Percentiles rank a stretch among this genome's conserved stretches.
Evolutionary conservation across 306 rosid species (phyloP).

Genomic region (Trichosanthes cucumerina): DNA sequence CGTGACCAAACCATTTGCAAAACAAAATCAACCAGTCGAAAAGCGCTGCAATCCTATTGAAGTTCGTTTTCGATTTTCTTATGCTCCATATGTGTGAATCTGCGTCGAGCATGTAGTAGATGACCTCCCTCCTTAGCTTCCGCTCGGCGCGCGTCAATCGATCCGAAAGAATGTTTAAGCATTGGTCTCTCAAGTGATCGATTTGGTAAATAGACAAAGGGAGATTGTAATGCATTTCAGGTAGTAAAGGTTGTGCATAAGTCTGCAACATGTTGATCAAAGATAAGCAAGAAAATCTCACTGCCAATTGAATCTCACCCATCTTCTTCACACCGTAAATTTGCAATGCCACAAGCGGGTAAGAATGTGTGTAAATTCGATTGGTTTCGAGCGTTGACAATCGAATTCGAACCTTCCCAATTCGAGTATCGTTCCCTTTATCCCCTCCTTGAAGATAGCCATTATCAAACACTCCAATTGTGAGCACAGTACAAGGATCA

Average conservation of each 20-base stretch:
- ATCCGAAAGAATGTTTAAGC: constrained; percentile 9
- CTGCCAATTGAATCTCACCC: constrained; percentile 49
- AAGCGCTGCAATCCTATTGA: constrained; percentile 18
- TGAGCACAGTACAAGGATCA: constrained; percentile 42
- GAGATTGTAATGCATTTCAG: constrained; percentile 26
- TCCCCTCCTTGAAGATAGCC: constrained; percentile 20
- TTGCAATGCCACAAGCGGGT: constrained; percentile 28
- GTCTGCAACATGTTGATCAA: constrained; percentile 25
- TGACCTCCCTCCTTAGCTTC: constrained; percentile 32
- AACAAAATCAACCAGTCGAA: constrained; percentile 5
- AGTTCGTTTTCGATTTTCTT: constrained; percentile 32
- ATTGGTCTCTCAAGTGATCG: constrained; percentile 30
- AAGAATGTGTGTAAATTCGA: constrained; percentile 36
- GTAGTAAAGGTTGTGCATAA: constrained; percentile 29
- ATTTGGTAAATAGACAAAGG: constrained; percentile 32
- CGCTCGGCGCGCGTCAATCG: constrained; percentile 29
- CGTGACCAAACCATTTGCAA: constrained; percentile 12
- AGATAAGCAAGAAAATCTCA: constrained; percentile 38
- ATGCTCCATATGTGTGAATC: constrained; percentile 37
- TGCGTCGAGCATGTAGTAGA: constrained; percentile 29
- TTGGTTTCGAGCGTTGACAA: constrained; percentile 32
- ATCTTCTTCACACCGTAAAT: constrained; percentile 31
- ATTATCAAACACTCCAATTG: constrained; percentile 39
- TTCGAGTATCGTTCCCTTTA: constrained; percentile 13
- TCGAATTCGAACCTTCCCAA: constrained; percentile 40